Percentiles rank a stretch among this genome's conserved stretches.
phyloP scores from a whole-genome alignment of 805 yeast species.

The Wickerhamiella azymoides region DNA sequence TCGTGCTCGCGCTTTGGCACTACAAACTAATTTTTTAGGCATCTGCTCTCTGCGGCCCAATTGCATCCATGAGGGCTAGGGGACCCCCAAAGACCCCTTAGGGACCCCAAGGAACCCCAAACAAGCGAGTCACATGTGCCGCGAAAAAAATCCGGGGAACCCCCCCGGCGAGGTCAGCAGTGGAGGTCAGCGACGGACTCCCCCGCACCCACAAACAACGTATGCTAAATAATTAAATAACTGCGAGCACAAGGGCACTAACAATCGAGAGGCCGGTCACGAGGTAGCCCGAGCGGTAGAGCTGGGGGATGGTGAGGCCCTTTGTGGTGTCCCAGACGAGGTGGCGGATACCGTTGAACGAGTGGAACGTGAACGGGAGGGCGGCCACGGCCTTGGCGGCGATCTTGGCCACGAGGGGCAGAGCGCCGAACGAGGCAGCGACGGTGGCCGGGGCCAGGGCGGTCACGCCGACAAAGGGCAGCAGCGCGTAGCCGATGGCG shows the following conservation, averaged over 20 bases:
- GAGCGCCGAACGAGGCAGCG: slow-evolving; percentile 41
- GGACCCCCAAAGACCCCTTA: too few species aligned
- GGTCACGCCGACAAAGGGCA: slow-evolving; percentile 44
- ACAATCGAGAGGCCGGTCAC: slow-evolving; percentile 52
- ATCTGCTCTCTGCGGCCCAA: too few species aligned
- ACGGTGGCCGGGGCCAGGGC: slow-evolving; percentile 38
- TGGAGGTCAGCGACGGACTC: too few species aligned
- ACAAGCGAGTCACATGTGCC: too few species aligned
- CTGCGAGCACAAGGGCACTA: slow-evolving; percentile 36
- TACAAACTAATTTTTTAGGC: too few species aligned
- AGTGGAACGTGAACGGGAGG: slow-evolving; percentile 78
- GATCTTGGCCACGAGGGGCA: slow-evolving; percentile 51
- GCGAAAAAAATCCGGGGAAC: too few species aligned
- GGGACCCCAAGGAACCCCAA: too few species aligned
- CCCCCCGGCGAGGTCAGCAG: too few species aligned
- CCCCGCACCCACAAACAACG: too few species aligned
- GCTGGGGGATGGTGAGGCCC: slow-evolving; percentile 72
- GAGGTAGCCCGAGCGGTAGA: slow-evolving; percentile 79
- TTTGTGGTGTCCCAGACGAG: slow-evolving; percentile 79
- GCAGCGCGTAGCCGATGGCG: slow-evolving; percentile 60
- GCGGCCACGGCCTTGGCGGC: slow-evolving; percentile 57
- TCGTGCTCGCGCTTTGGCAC: too few species aligned
- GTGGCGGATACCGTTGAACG: slow-evolving; percentile 82
- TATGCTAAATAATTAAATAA: slow-evolving; percentile 20
- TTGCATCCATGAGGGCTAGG: too few species aligned